Percentiles rank a stretch among this genome's conserved stretches.
These are phyloP conservation scores for Linderniella brevidens DNA, from an alignment of 257 asterid genomes.

Conservation along the genomic window DNA sequence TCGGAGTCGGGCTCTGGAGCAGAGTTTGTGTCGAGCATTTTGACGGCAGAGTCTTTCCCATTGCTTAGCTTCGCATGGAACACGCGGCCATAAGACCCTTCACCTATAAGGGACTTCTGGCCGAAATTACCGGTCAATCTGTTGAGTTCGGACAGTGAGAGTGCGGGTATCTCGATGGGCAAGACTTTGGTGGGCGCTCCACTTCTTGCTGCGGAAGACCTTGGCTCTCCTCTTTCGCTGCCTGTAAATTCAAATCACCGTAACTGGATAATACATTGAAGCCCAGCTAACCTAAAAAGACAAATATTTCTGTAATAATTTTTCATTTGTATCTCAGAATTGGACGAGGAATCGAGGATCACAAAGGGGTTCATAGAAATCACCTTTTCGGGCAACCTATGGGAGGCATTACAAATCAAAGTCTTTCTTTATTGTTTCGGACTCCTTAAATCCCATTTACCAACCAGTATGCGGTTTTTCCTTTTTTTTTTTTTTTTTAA, in stretches of 20 bases:
- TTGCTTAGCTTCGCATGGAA: constrained; percentile 33
- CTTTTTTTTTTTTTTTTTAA: not conserved
- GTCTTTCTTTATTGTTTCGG: no score
- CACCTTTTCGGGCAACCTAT: no score
- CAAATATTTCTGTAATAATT: not conserved
- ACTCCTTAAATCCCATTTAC: no score
- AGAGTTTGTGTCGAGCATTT: constrained; percentile 54
- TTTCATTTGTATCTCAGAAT: no score
- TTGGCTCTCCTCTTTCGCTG: constrained; percentile 62
- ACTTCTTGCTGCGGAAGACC: constrained; percentile 35
- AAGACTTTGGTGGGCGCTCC: constrained; percentile 55
- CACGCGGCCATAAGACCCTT: constrained; percentile 73
- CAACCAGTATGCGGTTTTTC: no score
- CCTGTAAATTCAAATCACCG: constrained; percentile 15
- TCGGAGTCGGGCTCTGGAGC: constrained; percentile 48
- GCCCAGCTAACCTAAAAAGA: not conserved
- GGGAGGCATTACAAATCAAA: no score
- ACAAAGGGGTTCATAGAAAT: no score
- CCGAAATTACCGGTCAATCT: constrained; percentile 51
- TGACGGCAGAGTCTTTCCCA: constrained; percentile 48
- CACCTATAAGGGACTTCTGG: constrained; percentile 42
- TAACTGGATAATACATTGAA: not conserved
- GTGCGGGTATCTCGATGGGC: constrained; percentile 63
- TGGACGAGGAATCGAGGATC: no score
- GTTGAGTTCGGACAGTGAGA: constrained; percentile 38